Percentiles rank a stretch among this genome's conserved stretches.
Evolutionary conservation across 306 rosid species (phyloP).

Genomic region (Cicer judaicum): DNA sequence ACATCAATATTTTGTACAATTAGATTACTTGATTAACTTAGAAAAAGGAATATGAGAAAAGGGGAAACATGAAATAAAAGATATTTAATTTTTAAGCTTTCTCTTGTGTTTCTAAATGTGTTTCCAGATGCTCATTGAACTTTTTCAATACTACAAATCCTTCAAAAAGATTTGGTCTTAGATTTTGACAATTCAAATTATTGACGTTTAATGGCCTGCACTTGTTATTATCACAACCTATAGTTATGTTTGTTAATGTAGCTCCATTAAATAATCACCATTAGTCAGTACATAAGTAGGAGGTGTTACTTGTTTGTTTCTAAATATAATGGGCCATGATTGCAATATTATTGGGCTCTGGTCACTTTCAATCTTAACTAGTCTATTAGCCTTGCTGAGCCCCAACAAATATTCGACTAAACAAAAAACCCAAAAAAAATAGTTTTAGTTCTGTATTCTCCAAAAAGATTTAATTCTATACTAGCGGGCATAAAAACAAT

Average conservation of each 20-base stretch:
- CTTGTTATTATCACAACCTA: background rate
- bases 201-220: background rate
- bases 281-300: too few relatives aligned
- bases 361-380: background rate
- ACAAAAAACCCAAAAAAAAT: too few relatives aligned
- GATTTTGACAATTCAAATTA: background rate
- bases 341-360: background rate
- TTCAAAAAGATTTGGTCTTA: too few relatives aligned
- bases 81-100: constrained; percentile 25
- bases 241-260: background rate
- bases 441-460: background rate
- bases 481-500: background rate
- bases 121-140: background rate
- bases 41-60: constrained; percentile 18
- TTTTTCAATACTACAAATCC: background rate
- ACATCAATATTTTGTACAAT: constrained; percentile 54
- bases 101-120: background rate
- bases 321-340: background rate
- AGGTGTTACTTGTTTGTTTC: background rate
- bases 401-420: background rate
- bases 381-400: background rate
- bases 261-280: background rate
- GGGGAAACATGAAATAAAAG: constrained; percentile 22
- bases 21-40: constrained; percentile 49
- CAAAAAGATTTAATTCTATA: background rate